Evolutionary conservation across 2,329 filamentous ascomycete species (phyloP).

Genomic region (Cladosporium austrohemisphaericum): DNA sequence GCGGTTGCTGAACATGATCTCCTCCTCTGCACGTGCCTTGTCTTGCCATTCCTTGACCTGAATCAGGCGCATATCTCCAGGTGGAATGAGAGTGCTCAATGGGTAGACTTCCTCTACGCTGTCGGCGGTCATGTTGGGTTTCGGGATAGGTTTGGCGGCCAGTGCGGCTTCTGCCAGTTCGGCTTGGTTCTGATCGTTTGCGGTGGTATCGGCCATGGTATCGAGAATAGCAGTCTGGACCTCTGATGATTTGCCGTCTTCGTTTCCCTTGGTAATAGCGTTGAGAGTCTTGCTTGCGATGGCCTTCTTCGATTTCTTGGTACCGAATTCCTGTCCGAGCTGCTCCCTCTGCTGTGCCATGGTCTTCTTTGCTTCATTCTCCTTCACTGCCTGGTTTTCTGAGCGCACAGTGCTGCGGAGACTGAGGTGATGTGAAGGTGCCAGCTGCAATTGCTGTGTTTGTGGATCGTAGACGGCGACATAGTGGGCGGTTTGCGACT

Average conservation of each 20-base stretch:
- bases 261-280: constrained; percentile 53
- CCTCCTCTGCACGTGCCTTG: constrained; percentile 55
- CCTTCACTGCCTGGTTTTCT: constrained; percentile 39
- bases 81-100: constrained; percentile 61
- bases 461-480: constrained; percentile 57
- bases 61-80: constrained; percentile 63
- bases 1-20: constrained; percentile 55
- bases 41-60: constrained; percentile 73
- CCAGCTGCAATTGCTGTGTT: constrained; percentile 51
- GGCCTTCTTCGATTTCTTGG: constrained; percentile 79
- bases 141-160: constrained; percentile 68
- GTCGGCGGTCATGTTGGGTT: constrained; percentile 62
- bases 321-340: constrained; percentile 75
- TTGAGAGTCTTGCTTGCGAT: constrained; percentile 67
- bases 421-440: constrained; percentile 52
- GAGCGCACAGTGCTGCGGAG: constrained; percentile 50
- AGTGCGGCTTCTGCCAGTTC: constrained; percentile 63
- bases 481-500: constrained; percentile 57
- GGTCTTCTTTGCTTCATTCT: constrained; percentile 28
- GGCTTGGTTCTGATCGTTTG: constrained; percentile 63
- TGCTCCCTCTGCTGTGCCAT: constrained; percentile 62
- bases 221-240: constrained; percentile 59
- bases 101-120: constrained; percentile 72
- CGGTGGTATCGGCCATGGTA: constrained; percentile 59
- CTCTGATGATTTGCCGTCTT: constrained; percentile 47